A percentile compares a stretch with the other conserved stretches of the same genome.
These are phyloP conservation scores for Chaetomium sp. DNA, from an alignment of 2,329 filamentous ascomycete species.

Conservation along the genomic window DNA sequence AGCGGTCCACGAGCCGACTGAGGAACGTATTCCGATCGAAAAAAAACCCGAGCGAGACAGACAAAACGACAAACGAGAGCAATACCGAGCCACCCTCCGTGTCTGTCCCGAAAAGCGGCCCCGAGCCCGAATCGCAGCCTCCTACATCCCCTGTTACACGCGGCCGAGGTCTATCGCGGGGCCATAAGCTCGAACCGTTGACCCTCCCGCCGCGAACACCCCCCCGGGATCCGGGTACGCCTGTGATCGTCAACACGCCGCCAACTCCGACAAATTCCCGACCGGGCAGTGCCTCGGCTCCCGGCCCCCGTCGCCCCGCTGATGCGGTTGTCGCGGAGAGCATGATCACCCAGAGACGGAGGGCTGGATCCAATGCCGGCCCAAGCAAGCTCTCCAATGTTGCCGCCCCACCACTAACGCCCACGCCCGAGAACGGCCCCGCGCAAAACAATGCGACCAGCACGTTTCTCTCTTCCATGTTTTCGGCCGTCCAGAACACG, in stretches of 20 bases:
- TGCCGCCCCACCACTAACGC: constrained; percentile 65
- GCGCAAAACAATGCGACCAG: constrained; percentile 44
- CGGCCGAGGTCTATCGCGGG: constrained; percentile 26
- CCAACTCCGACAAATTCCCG: constrained; percentile 53
- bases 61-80: constrained; percentile 10
- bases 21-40: constrained; percentile 63
- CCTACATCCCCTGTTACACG: constrained; percentile 16
- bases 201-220: constrained; percentile 40
- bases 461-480: constrained; percentile 89
- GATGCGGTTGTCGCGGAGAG: constrained; percentile 59
- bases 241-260: constrained; percentile 58
- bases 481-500: constrained; percentile 89
- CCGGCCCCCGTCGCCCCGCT: constrained; percentile 27
- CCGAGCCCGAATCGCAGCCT: constrained; percentile 9
- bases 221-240: constrained; percentile 40
- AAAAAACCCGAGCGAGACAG: constrained; percentile 37
- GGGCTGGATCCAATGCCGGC: constrained; percentile 48
- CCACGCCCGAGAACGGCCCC: constrained; percentile 62
- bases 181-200: constrained; percentile 28
- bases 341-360: constrained; percentile 63
- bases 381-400: constrained; percentile 86
- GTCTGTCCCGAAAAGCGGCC: constrained; percentile 5
- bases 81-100: background rate
- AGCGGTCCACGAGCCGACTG: constrained; percentile 63
- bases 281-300: constrained; percentile 22